Base-by-base conservation (phyloP, 2,329 filamentous ascomycete genomes). In the Botryotinia calthae region DNA sequence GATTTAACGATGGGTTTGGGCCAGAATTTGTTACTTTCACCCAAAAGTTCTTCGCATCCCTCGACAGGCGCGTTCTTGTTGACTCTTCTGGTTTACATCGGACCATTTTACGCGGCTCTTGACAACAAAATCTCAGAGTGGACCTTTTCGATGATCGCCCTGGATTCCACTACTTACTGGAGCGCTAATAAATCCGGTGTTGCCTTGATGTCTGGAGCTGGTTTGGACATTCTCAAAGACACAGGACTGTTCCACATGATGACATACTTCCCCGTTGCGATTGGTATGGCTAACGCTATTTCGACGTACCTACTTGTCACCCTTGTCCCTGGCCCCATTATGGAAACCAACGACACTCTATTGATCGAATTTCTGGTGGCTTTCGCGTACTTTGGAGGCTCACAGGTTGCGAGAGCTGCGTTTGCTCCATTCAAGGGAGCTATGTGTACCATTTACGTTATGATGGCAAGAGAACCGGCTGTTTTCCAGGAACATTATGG, bases 401-500 rank as follows among this genome's bases (percentile, higher is more conserved):
- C 40, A 18, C 70, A 72, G 8, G 48, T 72, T 59, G 31, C 70
- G 4, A 59, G 70, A 28, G 63, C 62, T n/a, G 51, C 48, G 2
- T 37, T 72, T 40, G 51, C 62, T 25, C 70, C 70, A 28, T 67
- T 72, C 9, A 72, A 59, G 4, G 70, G 70, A 37, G 51, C 28
- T 7, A 59, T 67, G 70, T 54, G 64, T 46, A 59, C 62, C 22
- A 37, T 56, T 14, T 72, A 25, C 37, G 40, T 72, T 4, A 12
- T 72, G 51, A 72, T 72, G 51, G 70, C 62, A 9, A 67, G 51
- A 56, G 51, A 72, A 22, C 70, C 70, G 20, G 25, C n/a, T 16
- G 2, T n/a, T 7, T 31, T 72, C 20, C 59, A 28, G 37, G 42
- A 59, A 22, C 48, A 72, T 25, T n/a, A 72, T 67, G 25, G 2